Percentiles rank a stretch among this genome's conserved stretches.
Evolutionary conservation across 2,329 filamentous ascomycete genomes (phyloP).

Genomic region (Curvularia eragrostidis): DNA sequence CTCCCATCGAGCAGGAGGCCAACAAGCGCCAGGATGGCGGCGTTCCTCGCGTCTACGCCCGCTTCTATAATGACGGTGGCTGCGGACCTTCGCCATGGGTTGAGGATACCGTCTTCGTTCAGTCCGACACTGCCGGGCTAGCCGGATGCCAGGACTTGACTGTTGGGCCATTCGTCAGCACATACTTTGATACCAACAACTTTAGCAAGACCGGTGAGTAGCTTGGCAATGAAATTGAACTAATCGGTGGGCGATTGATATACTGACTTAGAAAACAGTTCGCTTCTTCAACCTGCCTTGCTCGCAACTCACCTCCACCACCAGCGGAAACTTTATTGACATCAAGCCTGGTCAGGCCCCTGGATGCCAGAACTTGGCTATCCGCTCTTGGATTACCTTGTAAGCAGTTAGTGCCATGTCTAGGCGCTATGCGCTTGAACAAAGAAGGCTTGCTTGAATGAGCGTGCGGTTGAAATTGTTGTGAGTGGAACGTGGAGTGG

Average conservation of each 20-base stretch:
- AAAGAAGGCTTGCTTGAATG: neutral
- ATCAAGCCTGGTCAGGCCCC: conserved; percentile 8
- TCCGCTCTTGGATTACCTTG: conserved; percentile 14
- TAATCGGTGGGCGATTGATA: no score
- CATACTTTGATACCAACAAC: conserved; percentile 17
- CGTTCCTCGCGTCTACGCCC: conserved; percentile 17
- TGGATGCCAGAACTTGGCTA: conserved; percentile 12
- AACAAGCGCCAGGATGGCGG: conserved; percentile 12
- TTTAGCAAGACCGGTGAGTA: conserved; percentile 9
- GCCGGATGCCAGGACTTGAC: conserved; percentile 16
- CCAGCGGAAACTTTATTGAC: conserved; percentile 15
- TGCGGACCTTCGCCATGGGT: conserved; percentile 8
- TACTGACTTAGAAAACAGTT: conserved; percentile 5
- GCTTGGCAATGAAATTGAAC: no score
- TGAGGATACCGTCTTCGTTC: conserved; percentile 20
- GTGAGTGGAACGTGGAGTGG: neutral
- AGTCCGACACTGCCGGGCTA: conserved; percentile 3
- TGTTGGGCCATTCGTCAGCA: conserved; percentile 14
- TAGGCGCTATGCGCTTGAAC: no score
- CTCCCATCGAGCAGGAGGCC: conserved; percentile 5
- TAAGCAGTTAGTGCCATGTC: neutral
- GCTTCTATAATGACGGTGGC: conserved; percentile 16
- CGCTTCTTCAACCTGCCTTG: conserved; percentile 16
- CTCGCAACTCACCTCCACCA: conserved; percentile 4
- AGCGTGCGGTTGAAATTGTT: neutral